Percentiles rank a stretch among this genome's conserved stretches.
Evolutionary conservation across 1,284 basidiomycete species (phyloP).

Genomic region (Cutaneotrichosporon curvatum): DNA sequence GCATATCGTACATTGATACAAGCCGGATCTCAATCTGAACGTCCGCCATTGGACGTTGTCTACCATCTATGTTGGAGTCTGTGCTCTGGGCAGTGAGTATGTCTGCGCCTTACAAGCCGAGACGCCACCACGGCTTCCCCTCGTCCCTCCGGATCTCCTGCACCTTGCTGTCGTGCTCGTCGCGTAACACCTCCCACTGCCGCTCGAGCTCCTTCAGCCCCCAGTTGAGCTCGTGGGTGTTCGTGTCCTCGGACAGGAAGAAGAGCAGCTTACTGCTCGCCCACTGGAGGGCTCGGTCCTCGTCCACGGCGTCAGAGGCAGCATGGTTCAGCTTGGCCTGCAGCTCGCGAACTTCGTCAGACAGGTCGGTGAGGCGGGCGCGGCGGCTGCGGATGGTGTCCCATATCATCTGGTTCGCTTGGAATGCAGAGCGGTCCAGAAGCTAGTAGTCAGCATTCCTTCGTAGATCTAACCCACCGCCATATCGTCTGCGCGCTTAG

Average conservation of each 20-base stretch:
- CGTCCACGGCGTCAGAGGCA: slow-evolving; percentile 19
- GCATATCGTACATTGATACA: slow-evolving; percentile 3
- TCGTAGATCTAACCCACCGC: slow-evolving; percentile 18
- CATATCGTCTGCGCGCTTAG: slow-evolving; percentile 28
- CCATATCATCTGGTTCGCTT: slow-evolving; percentile 24
- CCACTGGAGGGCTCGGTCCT: slow-evolving; percentile 24
- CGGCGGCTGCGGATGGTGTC: slow-evolving; percentile 19
- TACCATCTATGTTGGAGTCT: no score
- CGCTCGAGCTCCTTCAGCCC: slow-evolving; percentile 28
- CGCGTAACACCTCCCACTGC: slow-evolving; percentile 28
- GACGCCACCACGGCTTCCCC: slow-evolving; percentile 4
- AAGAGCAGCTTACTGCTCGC: slow-evolving; percentile 30
- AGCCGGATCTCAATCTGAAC: no score
- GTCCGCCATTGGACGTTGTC: no score
- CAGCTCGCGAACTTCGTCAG: slow-evolving; percentile 14
- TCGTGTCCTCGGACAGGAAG: slow-evolving; percentile 33
- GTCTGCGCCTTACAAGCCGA: not conserved
- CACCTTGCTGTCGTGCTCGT: slow-evolving; percentile 5
- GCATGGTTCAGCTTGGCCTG: slow-evolving; percentile 14
- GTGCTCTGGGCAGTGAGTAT: no score
- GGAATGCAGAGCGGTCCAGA: slow-evolving; percentile 19
- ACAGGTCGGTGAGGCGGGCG: slow-evolving; percentile 17
- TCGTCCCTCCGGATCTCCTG: not conserved
- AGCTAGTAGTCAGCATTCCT: slow-evolving; percentile 1
- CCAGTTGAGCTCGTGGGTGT: slow-evolving; percentile 30